A percentile compares a stretch with the other conserved stretches of the same genome.
Conservation (phyloP, 345 rosid genomes). For the Aquilaria malaccensis region DNA sequence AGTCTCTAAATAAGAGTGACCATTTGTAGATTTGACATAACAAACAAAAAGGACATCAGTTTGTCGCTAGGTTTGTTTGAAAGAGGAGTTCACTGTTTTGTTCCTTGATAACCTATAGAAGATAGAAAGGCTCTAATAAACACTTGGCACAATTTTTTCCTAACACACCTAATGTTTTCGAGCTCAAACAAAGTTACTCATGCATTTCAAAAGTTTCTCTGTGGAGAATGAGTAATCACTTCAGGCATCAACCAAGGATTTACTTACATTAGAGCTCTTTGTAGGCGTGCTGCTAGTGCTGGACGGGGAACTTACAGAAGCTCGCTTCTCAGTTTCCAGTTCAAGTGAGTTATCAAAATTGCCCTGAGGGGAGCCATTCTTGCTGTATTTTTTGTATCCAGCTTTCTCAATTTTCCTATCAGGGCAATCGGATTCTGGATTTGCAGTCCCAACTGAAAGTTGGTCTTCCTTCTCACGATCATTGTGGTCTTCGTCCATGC, state of each 20-base stretch:
- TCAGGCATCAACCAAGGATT: not conserved
- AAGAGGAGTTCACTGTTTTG: too few species aligned
- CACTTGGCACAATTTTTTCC: too few species aligned
- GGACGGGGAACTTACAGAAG: constrained; percentile 19
- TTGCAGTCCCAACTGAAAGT: constrained; percentile 29
- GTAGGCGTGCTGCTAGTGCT: constrained; percentile 26
- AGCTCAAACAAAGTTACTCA: too few species aligned
- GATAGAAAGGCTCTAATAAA: too few species aligned
- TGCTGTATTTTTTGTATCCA: constrained; percentile 24
- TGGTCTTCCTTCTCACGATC: constrained; percentile 32
- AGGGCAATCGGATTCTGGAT: constrained; percentile 15
- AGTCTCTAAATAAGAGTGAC: too few species aligned
- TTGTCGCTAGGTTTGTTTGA: too few species aligned
- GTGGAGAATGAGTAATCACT: too few species aligned
- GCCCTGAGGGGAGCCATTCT: constrained; percentile 21
- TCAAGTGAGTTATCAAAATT: constrained; percentile 19
- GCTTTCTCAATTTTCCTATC: constrained; percentile 25
- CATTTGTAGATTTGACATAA: too few species aligned
- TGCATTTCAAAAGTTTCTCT: too few species aligned
- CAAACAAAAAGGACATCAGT: too few species aligned
- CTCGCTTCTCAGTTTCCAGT: constrained; percentile 1
- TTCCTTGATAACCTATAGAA: too few species aligned
- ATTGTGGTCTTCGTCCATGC: constrained; percentile 50
- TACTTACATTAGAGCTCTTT: constrained; percentile 53
- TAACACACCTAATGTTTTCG: too few species aligned